Evolutionary conservation across 371 early-diverging fungal species (phyloP).

Genomic region (Rhizopus sp.): DNA sequence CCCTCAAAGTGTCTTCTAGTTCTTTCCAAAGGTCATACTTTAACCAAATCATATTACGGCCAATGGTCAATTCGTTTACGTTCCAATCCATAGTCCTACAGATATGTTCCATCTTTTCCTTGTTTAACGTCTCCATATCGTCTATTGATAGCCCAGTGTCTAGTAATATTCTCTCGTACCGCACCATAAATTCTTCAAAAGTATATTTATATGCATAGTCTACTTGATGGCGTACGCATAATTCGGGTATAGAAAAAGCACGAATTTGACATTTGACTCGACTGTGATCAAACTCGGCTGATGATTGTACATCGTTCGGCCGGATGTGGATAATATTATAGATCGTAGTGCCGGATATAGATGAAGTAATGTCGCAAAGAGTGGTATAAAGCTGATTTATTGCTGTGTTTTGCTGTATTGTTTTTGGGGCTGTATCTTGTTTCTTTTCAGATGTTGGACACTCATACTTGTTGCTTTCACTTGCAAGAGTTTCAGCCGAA

Average conservation of each 20-base stretch:
- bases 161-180: slow-evolving; percentile 43
- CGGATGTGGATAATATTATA: slow-evolving; percentile 84
- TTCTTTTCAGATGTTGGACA: slow-evolving; percentile 22
- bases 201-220: slow-evolving; percentile 62
- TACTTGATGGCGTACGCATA: slow-evolving; percentile 47
- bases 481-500: slow-evolving; percentile 13
- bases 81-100: slow-evolving; percentile 37
- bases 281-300: slow-evolving; percentile 46
- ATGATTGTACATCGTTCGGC: slow-evolving; percentile 65
- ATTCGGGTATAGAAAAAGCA: slow-evolving; percentile 58
- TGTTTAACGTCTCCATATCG: slow-evolving; percentile 11
- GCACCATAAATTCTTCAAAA: slow-evolving; percentile 57
- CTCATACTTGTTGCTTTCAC: slow-evolving; percentile 10
- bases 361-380: slow-evolving; percentile 65
- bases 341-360: slow-evolving; percentile 71
- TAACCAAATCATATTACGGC: slow-evolving; percentile 61
- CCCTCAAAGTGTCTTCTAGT: slow-evolving; percentile 72
- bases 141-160: slow-evolving; percentile 1
- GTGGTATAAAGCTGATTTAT: slow-evolving; percentile 62
- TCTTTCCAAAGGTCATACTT: slow-evolving; percentile 69
- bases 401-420: slow-evolving; percentile 56
- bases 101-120: slow-evolving; percentile 29
- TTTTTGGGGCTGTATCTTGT: slow-evolving; percentile 42
- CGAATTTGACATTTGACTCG: slow-evolving; percentile 63
- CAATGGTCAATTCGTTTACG: slow-evolving; percentile 31